Evolutionary conservation across 352 stramenopile genomes (phyloP).

Genomic region (Phytophthora foliorum): DNA sequence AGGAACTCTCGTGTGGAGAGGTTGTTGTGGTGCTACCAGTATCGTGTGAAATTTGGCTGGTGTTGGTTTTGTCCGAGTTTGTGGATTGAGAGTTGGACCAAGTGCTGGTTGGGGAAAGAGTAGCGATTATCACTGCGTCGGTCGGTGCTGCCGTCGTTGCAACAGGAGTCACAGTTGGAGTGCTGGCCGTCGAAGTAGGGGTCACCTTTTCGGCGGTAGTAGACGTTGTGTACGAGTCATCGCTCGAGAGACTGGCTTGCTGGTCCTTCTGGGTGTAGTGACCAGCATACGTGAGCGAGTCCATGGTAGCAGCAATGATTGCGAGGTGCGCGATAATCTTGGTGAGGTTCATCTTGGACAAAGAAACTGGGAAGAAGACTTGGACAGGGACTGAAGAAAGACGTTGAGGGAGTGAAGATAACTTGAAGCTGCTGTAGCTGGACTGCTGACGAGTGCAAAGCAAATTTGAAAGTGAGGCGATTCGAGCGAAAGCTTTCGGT

Average conservation of each 20-base stretch:
- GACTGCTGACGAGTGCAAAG: conserved; percentile 12
- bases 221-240: conserved; percentile 23
- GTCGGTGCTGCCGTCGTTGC: not conserved
- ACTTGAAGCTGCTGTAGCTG: conserved; percentile 12
- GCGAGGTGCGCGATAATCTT: conserved; percentile 46
- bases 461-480: conserved; percentile 29
- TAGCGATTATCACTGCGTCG: not conserved
- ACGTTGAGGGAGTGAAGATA: conserved; percentile 24
- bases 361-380: conserved; percentile 16
- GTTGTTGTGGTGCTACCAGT: not conserved
- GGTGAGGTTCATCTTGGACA: conserved; percentile 44
- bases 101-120: not conserved
- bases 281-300: conserved; percentile 33
- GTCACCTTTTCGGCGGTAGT: conserved; percentile 9
- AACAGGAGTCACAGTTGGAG: not conserved
- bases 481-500: conserved; percentile 6
- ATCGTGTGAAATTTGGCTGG: not conserved
- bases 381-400: conserved; percentile 24
- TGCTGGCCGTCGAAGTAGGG: not conserved
- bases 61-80: not conserved
- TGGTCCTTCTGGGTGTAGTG: conserved; percentile 12
- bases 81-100: not conserved
- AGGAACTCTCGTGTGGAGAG: not conserved
- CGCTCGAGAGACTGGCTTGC: conserved; percentile 6
- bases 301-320: conserved; percentile 30